These are phyloP conservation scores for Endocalyx cinctus DNA, from an alignment of 2,329 filamentous ascomycete species.

Conservation along the genomic window DNA sequence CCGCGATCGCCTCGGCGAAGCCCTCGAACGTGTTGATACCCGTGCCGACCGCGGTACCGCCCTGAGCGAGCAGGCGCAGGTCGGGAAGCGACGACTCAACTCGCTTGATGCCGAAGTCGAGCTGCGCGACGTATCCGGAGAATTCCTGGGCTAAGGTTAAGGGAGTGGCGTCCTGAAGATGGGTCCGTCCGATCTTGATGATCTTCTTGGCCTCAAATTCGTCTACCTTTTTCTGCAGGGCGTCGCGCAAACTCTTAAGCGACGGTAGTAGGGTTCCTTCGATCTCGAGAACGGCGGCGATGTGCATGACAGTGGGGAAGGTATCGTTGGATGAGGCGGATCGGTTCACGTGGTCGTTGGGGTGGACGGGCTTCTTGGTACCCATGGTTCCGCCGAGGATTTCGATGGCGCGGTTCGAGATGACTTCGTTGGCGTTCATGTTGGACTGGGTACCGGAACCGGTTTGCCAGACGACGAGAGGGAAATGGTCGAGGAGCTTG, in stretches of 20 bases:
- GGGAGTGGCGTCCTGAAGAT: slow-evolving; percentile 95
- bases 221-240: slow-evolving; percentile 83
- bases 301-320: slow-evolving; percentile 99
- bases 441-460: slow-evolving; percentile 98
- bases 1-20: slow-evolving; percentile 88
- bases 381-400: slow-evolving; percentile 92
- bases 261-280: slow-evolving; percentile 81
- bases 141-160: slow-evolving; percentile 96
- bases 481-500: slow-evolving; percentile 95
- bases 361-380: slow-evolving; percentile 96
- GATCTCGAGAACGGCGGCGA: slow-evolving; percentile 90
- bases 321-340: slow-evolving; percentile 98
- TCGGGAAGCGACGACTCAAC: slow-evolving; percentile 79
- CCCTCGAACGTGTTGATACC: slow-evolving; percentile 97
- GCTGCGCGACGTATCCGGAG: slow-evolving; percentile 92
- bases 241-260: slow-evolving; percentile 74
- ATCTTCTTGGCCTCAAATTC: slow-evolving; percentile 80
- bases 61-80: slow-evolving; percentile 83
- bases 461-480: slow-evolving; percentile 98
- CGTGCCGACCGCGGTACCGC: slow-evolving; percentile 93
- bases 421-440: slow-evolving; percentile 99
- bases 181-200: slow-evolving; percentile 98
- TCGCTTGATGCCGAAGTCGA: slow-evolving; percentile 85
- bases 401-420: slow-evolving; percentile 98
- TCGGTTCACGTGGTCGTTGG: slow-evolving; percentile 99